Conservation (phyloP, 1,284 basidiomycete genomes). For the Filobasidium uniguttulatum region DNA sequence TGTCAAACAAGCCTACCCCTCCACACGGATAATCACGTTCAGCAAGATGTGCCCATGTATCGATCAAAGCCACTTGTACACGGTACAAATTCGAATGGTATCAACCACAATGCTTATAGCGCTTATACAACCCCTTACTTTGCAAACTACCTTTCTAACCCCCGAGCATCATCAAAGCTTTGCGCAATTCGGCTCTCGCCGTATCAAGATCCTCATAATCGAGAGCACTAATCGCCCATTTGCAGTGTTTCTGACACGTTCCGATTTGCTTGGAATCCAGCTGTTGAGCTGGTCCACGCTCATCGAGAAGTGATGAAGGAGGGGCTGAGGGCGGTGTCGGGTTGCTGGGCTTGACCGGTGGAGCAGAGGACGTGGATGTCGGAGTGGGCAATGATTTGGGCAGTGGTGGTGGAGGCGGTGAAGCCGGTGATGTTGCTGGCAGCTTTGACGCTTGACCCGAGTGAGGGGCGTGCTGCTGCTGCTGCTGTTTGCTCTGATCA, state of each 20-base stretch:
- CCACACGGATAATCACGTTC: no score
- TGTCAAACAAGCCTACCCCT: no score
- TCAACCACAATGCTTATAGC: no score
- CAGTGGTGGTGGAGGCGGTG: slow-evolving; percentile 4
- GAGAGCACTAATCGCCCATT: slow-evolving; percentile 75
- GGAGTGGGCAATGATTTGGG: not conserved
- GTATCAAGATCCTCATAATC: slow-evolving; percentile 83
- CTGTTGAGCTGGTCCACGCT: not conserved
- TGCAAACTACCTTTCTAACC: no score
- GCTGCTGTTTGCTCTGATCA: not conserved
- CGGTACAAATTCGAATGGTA: no score
- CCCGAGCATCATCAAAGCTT: slow-evolving; percentile 43
- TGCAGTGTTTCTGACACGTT: slow-evolving; percentile 73
- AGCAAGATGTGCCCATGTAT: no score
- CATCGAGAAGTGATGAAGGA: slow-evolving; percentile 2
- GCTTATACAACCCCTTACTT: no score
- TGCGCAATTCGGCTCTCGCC: slow-evolving; percentile 61
- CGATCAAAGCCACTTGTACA: no score
- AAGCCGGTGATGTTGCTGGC: slow-evolving; percentile 7
- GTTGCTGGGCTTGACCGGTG: not conserved
- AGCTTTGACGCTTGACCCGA: slow-evolving; percentile 10
- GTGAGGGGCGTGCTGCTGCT: not conserved
- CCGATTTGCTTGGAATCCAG: slow-evolving; percentile 40
- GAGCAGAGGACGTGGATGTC: not conserved
- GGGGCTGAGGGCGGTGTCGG: slow-evolving; percentile 3